Percentiles rank a stretch among this genome's conserved stretches.
Conservation (phyloP, 306 rosid species). For the Malus orientalis region DNA sequence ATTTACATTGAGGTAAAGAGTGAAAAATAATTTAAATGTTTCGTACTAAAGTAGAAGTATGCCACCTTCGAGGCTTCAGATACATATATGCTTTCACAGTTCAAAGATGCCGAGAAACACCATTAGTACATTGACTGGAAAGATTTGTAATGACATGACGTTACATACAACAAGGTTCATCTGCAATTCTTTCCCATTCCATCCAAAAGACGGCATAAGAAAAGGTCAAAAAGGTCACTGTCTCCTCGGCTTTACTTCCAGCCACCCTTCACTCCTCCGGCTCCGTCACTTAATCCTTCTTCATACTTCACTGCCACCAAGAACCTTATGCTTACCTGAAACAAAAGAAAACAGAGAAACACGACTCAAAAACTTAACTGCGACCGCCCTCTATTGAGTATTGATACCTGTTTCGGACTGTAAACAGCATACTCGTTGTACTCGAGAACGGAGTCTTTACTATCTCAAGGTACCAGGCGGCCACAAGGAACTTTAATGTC, state of each 20-base stretch:
- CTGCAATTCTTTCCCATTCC: background rate
- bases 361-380: too few species aligned
- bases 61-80: background rate
- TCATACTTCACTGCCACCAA: conserved; percentile 70
- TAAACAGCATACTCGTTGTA: conserved; percentile 75
- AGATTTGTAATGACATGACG: background rate
- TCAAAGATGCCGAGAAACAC: background rate
- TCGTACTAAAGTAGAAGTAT: background rate
- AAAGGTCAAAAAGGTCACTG: background rate
- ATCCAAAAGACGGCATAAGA: background rate
- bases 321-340: conserved; percentile 64
- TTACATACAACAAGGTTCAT: background rate
- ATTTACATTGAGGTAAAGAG: background rate
- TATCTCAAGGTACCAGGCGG: conserved; percentile 42
- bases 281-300: conserved; percentile 42
- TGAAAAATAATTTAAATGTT: background rate
- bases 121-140: too few species aligned
- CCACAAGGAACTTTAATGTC: conserved; percentile 81
- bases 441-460: conserved; percentile 58
- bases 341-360: background rate
- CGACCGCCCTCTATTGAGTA: background rate
- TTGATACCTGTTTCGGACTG: conserved; percentile 61
- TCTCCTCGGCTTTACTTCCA: background rate
- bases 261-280: background rate
- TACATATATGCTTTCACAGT: background rate